These are phyloP conservation scores for Diddensiella caesifluorescens DNA, from an alignment of 805 yeast genomes.

Conservation along the genomic window DNA sequence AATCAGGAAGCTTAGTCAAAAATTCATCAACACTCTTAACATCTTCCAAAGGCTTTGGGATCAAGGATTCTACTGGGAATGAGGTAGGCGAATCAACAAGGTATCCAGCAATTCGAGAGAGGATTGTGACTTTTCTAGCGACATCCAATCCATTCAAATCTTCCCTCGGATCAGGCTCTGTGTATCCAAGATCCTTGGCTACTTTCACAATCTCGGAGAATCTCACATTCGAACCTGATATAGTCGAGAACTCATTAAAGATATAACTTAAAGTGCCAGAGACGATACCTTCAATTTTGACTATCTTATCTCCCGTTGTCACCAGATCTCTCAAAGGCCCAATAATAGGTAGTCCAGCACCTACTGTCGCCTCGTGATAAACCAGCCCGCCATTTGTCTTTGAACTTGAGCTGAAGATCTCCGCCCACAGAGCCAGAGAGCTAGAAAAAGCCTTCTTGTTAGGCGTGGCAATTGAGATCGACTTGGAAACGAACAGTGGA, in stretches of 20 bases:
- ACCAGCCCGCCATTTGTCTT: constrained; percentile 65
- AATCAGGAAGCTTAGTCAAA: constrained; percentile 72
- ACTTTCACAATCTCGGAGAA: constrained; percentile 85
- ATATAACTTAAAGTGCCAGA: constrained; percentile 95
- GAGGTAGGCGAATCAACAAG: constrained; percentile 81
- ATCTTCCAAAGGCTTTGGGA: constrained; percentile 75
- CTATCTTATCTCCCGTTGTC: constrained; percentile 88
- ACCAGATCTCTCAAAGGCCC: constrained; percentile 84
- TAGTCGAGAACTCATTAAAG: constrained; percentile 85
- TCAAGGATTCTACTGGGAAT: constrained; percentile 89
- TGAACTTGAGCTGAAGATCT: constrained; percentile 48
- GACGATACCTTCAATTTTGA: constrained; percentile 90
- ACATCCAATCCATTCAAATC: constrained; percentile 97
- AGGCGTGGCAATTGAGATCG: constrained; percentile 95
- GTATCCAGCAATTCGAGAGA: constrained; percentile 88
- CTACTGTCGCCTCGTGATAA: constrained; percentile 97
- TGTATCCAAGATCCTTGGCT: constrained; percentile 90
- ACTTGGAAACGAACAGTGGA: constrained; percentile 64
- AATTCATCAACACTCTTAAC: constrained; percentile 64
- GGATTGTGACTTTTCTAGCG: constrained; percentile 95
- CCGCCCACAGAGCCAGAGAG: constrained; percentile 67
- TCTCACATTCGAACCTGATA: constrained; percentile 50
- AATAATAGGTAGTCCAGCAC: constrained; percentile 95
- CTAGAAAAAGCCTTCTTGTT: constrained; percentile 96
- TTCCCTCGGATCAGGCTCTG: constrained; percentile 99